Evolutionary conservation across 345 rosid species (phyloP), one percentile per base, ranked within the genome.

Genomic region (Hirschfeldia incana): DNA sequence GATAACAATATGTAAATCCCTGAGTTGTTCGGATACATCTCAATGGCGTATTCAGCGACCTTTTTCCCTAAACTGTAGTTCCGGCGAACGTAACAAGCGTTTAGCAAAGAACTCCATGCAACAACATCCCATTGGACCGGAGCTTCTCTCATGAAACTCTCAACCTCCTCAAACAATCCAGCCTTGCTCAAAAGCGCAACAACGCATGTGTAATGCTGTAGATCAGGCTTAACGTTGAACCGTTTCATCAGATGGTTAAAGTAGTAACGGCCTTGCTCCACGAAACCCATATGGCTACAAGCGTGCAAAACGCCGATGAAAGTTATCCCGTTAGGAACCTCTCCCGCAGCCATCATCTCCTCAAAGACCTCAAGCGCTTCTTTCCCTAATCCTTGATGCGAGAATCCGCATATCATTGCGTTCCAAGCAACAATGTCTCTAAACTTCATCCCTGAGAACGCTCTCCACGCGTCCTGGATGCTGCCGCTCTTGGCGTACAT

Each of bases 141-240:
- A 26, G 84, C 73, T 75, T 90, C 85, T 84, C 78, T 89, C 94
- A 92, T 84, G 83, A 92, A 86, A 27, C 66, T 76, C 78, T 80
- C 80, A 81, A 88, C 93, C 74, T 88, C 88, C 30, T 87, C 77
- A 17, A 94, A 89, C 60, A 74, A 75, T 70, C 98, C 91, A 4
- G 94, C 91, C 78, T 85, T 94, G 85, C 93, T 74, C 73, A 92
- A 87, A 75, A 90, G 90, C 63, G 93, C 86, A 77, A 90, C 81
- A n/a, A 90, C 82, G 74, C 98, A 92, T 49, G 97, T 90, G 70
- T 88, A 89, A 74, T 94, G 98, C 85, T 86, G 89, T 70, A 94
- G 73, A 64, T 90, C 90, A 62, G 92, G 97, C 53, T 86, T 65
- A 30, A 89, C 76, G 15, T 85, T 86, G 63, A 66, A 58, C 16